Evolutionary conservation across 352 stramenopile genomes (phyloP).

Genomic region (Globisporangium parvum): DNA sequence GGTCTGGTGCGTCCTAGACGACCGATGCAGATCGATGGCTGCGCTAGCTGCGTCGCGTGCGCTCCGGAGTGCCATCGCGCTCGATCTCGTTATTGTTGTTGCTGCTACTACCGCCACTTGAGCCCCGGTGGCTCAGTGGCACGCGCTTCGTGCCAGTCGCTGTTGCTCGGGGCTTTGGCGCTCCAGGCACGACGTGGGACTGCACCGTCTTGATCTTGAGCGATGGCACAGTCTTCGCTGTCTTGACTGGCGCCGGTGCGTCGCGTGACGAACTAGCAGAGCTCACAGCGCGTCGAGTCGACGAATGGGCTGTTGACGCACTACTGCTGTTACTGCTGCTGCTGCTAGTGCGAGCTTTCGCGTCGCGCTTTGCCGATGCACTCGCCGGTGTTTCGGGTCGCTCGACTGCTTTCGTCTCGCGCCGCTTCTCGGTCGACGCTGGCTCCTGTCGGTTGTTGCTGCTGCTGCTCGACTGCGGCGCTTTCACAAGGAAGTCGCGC

Average conservation of each 20-base stretch:
- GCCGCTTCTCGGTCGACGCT: neutral
- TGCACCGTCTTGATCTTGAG: slow-evolving; percentile 1
- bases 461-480: slow-evolving; percentile 2
- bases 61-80: slow-evolving; percentile 17
- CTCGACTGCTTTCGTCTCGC: slow-evolving; percentile 6
- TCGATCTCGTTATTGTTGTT: slow-evolving; percentile 27
- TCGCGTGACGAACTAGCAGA: slow-evolving; percentile 2
- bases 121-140: slow-evolving; percentile 4
- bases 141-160: slow-evolving; percentile 1
- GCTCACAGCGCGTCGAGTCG: neutral
- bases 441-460: slow-evolving; percentile 10
- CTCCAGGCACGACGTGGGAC: neutral
- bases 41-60: slow-evolving; percentile 7
- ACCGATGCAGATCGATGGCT: neutral
- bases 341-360: neutral
- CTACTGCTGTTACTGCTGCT: too few relatives aligned
- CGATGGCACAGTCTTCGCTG: neutral
- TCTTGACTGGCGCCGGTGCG: neutral
- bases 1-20: too few relatives aligned
- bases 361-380: slow-evolving; percentile 1
- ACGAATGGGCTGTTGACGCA: neutral
- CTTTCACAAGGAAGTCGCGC: slow-evolving; percentile 53
- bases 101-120: slow-evolving; percentile 3
- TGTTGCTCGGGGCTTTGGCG: neutral
- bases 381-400: slow-evolving; percentile 1